phyloP scores from a whole-genome alignment of 2,329 filamentous ascomycete species.

The Colletotrichum sp. region DNA sequence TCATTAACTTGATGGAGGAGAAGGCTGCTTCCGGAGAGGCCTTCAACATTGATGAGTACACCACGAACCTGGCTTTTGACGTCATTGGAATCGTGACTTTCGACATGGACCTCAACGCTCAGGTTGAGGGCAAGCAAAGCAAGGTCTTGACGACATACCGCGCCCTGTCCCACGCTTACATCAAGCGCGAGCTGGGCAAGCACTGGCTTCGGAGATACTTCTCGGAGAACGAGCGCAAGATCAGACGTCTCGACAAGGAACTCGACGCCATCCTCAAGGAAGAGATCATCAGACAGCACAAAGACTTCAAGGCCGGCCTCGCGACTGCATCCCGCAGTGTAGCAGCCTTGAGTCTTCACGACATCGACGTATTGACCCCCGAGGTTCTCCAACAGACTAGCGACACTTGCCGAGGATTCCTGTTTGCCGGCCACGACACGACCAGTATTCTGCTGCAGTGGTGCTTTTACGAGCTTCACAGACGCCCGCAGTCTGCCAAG shows the following conservation, averaged over 20 bases:
- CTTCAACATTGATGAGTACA: conserved; percentile 32
- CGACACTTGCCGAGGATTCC: conserved; percentile 41
- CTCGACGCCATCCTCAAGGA: conserved; percentile 28
- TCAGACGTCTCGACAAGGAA: conserved; percentile 27
- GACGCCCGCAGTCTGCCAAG: conserved; percentile 29
- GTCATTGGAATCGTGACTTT: conserved; percentile 41
- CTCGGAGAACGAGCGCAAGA: conserved; percentile 24
- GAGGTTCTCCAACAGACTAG: conserved; percentile 32
- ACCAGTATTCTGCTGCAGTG: conserved; percentile 40
- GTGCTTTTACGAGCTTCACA: conserved; percentile 40
- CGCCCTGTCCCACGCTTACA: conserved; percentile 20
- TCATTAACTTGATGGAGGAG: conserved; percentile 29
- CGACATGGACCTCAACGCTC: conserved; percentile 37
- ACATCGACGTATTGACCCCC: conserved; percentile 27
- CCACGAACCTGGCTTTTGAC: conserved; percentile 41
- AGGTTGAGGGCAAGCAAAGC: conserved; percentile 26
- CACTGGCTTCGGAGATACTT: conserved; percentile 28
- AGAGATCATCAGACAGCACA: conserved; percentile 11
- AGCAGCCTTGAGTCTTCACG: conserved; percentile 35
- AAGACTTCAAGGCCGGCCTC: conserved; percentile 5
- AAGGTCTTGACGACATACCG: conserved; percentile 25
- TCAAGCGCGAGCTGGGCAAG: conserved; percentile 22
- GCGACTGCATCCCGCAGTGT: conserved; percentile 28
- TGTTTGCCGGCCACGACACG: conserved; percentile 47
- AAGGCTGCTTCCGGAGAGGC: conserved; percentile 28